Percentiles rank a stretch among this genome's conserved stretches.
Conservation (phyloP, 2,329 filamentous ascomycete species). For the Penicillium crustosum region DNA sequence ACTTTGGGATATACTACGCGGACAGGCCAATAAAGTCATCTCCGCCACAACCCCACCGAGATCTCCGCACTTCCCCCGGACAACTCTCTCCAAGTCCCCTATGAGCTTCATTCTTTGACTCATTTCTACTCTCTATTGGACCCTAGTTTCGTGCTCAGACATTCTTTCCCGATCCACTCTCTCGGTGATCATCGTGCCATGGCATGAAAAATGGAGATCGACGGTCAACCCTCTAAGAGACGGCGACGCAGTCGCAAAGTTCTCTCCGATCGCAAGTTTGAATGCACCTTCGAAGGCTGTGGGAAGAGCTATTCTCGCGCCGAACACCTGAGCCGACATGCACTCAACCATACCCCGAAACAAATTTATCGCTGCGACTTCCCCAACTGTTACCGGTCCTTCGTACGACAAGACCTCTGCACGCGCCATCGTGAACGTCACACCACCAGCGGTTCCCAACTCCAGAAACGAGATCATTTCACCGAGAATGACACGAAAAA, state of each 20-base stretch:
- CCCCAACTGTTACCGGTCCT: conserved; percentile 82
- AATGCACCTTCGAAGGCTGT: conserved; percentile 81
- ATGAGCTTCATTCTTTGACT: background rate
- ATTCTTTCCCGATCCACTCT: background rate
- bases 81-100: background rate
- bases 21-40: conserved; percentile 1
- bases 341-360: conserved; percentile 76
- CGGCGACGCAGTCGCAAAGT: conserved; percentile 48
- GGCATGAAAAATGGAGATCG: conserved; percentile 14
- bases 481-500: conserved; percentile 23
- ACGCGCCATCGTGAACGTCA: conserved; percentile 80
- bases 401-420: conserved; percentile 90
- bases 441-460: conserved; percentile 60
- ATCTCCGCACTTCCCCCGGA: conserved; percentile 15
- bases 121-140: background rate
- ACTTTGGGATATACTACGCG: no score
- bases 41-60: conserved; percentile 11
- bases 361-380: conserved; percentile 94
- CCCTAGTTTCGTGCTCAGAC: background rate
- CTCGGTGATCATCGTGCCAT: background rate
- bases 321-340: conserved; percentile 93
- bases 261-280: conserved; percentile 58
- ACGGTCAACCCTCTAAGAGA: conserved; percentile 38
- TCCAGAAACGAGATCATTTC: conserved; percentile 51
- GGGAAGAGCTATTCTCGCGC: conserved; percentile 96